Evolutionary conservation across 306 rosid species (phyloP).

Genomic region (Glycine soja): DNA sequence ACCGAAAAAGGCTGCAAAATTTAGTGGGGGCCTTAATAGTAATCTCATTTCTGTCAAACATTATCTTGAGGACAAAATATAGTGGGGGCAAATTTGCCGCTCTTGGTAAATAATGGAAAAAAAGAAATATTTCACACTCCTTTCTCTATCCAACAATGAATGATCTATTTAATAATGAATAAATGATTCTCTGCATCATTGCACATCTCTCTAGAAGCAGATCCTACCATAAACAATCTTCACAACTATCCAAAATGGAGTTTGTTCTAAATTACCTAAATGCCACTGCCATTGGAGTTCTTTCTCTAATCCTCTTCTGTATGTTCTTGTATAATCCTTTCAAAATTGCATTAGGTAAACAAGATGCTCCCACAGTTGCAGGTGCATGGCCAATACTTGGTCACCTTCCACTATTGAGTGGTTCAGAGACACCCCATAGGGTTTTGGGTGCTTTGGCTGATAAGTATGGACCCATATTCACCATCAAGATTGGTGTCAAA

Average conservation of each 20-base stretch:
- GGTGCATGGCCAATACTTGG: slow-evolving; percentile 56
- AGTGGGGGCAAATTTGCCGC: too few relatives aligned
- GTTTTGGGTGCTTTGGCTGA: slow-evolving; percentile 47
- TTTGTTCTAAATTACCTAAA: not conserved
- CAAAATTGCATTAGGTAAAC: not conserved
- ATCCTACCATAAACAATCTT: not conserved
- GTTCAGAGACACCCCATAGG: slow-evolving; percentile 29
- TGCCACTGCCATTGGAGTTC: not conserved
- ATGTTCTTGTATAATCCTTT: not conserved
- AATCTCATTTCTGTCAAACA: too few relatives aligned
- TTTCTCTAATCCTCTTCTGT: not conserved
- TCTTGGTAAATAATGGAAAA: too few relatives aligned
- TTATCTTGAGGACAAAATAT: too few relatives aligned
- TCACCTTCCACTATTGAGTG: slow-evolving; percentile 34
- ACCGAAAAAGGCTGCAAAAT: too few relatives aligned
- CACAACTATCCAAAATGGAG: not conserved
- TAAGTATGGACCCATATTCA: slow-evolving; percentile 46
- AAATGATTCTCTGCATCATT: too few relatives aligned
- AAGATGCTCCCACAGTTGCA: slow-evolving; percentile 6
- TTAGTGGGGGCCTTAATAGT: too few relatives aligned
- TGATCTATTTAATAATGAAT: too few relatives aligned
- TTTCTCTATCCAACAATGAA: too few relatives aligned
- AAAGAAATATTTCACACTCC: too few relatives aligned
- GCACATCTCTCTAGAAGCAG: too few relatives aligned
- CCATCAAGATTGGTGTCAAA: slow-evolving; percentile 34